Evolutionary conservation across 768 basidiomycete genomes (phyloP).

Genomic region (Coprinellus micaceus): DNA sequence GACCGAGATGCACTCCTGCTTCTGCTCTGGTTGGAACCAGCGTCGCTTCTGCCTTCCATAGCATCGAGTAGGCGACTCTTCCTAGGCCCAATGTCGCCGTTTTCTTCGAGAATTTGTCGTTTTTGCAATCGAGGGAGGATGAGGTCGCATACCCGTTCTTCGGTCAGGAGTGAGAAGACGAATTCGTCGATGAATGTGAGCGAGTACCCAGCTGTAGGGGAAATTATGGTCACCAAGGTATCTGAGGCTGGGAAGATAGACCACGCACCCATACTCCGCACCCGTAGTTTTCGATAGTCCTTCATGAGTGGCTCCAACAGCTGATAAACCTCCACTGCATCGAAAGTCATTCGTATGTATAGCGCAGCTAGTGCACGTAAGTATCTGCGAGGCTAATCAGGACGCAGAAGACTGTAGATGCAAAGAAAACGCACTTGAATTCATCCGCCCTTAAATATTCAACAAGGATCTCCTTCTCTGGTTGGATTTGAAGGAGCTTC

Average conservation of each 20-base stretch:
- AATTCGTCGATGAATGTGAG: constrained; percentile 92
- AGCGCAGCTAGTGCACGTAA: constrained; percentile 88
- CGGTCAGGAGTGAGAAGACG: constrained; percentile 73
- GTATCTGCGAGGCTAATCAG: constrained; percentile 53
- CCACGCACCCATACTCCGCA: constrained; percentile 69
- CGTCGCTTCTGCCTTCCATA: constrained; percentile 70
- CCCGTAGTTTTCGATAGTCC: constrained; percentile 87
- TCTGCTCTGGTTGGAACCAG: constrained; percentile 35
- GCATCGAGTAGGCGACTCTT: constrained; percentile 86
- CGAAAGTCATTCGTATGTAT: constrained; percentile 94
- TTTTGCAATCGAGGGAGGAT: constrained; percentile 89
- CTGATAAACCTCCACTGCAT: constrained; percentile 86
- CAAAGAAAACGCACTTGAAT: constrained; percentile 76
- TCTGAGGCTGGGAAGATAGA: background rate
- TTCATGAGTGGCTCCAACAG: constrained; percentile 90
- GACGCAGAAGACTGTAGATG: constrained; percentile 4
- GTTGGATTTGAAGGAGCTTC: constrained; percentile 95
- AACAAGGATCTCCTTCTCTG: constrained; percentile 93
- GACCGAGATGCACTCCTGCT: constrained; percentile 18
- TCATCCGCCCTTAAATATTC: constrained; percentile 96
- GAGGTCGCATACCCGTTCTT: constrained; percentile 95
- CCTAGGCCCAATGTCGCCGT: constrained; percentile 80
- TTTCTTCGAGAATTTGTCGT: constrained; percentile 86
- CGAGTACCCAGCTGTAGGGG: constrained; percentile 68
- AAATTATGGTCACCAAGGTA: constrained; percentile 1